Evolutionary conservation across 2,329 filamentous ascomycete species (phyloP).

Genomic region (Pseudophaeomoniella oleicola): DNA sequence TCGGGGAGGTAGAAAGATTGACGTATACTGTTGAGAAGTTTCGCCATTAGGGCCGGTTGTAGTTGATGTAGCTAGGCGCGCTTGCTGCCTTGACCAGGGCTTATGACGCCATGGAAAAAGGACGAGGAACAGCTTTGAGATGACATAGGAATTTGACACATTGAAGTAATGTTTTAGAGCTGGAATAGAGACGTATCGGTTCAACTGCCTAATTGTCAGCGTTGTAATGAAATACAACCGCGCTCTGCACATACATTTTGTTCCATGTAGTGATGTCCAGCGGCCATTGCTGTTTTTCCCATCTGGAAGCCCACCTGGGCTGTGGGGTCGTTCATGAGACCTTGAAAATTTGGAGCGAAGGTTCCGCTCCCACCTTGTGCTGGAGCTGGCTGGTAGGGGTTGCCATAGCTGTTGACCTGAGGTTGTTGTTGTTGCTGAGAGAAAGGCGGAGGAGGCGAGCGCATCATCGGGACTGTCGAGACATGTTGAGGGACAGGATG

Average conservation of each 20-base stretch:
- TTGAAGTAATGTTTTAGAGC: constrained; percentile 99
- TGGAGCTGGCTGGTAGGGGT: constrained; percentile 32
- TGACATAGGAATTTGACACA: constrained; percentile 91
- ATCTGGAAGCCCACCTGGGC: constrained; percentile 92
- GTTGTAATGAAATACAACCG: neutral
- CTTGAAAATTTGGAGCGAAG: constrained; percentile 35
- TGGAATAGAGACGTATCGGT: constrained; percentile 77
- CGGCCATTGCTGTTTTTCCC: constrained; percentile 78
- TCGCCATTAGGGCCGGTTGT: constrained; percentile 43
- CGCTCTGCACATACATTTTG: constrained; percentile 57
- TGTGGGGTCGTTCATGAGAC: constrained; percentile 91
- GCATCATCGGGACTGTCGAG: constrained; percentile 90
- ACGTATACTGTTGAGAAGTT: constrained; percentile 39
- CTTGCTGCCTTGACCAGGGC: constrained; percentile 88
- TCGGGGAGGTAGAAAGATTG: constrained; percentile 67
- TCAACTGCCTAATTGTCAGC: constrained; percentile 37
- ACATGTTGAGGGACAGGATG: constrained; percentile 97
- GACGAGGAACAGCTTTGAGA: constrained; percentile 83
- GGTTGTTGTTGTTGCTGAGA: constrained; percentile 52
- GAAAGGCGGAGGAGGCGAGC: constrained; percentile 72
- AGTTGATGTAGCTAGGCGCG: constrained; percentile 28
- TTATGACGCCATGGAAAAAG: constrained; percentile 96
- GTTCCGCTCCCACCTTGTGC: constrained; percentile 23
- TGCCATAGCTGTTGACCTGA: constrained; percentile 28
- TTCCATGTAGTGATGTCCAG: constrained; percentile 87